A percentile compares a stretch with the other conserved stretches of the same genome.
phyloP scores from a whole-genome alignment of 208 protist species.

The Trypanosoma brucei region DNA sequence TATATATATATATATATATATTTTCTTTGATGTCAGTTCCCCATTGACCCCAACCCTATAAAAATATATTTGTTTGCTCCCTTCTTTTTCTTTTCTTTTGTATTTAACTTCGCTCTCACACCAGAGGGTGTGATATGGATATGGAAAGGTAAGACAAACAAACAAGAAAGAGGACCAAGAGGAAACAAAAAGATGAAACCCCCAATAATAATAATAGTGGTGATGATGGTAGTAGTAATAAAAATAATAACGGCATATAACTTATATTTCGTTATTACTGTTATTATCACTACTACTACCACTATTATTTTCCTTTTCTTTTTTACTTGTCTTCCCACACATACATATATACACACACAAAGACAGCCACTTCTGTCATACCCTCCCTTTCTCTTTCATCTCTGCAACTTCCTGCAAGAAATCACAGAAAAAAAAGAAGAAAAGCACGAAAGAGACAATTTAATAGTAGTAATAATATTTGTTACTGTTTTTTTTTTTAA shows the following conservation, averaged over 20 bases:
- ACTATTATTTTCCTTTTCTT: background rate
- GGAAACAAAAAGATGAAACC: slow-evolving; percentile 2
- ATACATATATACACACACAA: background rate
- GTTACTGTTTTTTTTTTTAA: slow-evolving; percentile 14
- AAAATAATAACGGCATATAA: background rate
- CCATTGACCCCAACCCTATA: too few relatives aligned
- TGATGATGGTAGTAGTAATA: background rate
- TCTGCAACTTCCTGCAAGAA: slow-evolving; percentile 1
- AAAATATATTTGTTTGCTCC: background rate
- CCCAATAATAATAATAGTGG: background rate
- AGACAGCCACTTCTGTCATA: too few relatives aligned
- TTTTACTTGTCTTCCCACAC: background rate
- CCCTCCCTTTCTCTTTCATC: too few relatives aligned
- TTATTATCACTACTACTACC: background rate
- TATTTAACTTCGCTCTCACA: background rate
- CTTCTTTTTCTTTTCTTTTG: slow-evolving; percentile 1
- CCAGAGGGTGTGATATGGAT: background rate
- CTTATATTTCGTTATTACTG: background rate
- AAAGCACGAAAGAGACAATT: slow-evolving; percentile 19
- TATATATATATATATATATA: too few relatives aligned
- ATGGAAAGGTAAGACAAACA: slow-evolving; percentile 11
- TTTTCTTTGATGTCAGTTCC: too few relatives aligned
- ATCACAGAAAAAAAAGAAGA: slow-evolving; percentile 21
- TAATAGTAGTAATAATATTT: background rate
- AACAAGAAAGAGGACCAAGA: slow-evolving; percentile 19